Base-by-base conservation (phyloP, 2,329 filamentous ascomycete genomes). In the Ciborinia camelliae region DNA sequence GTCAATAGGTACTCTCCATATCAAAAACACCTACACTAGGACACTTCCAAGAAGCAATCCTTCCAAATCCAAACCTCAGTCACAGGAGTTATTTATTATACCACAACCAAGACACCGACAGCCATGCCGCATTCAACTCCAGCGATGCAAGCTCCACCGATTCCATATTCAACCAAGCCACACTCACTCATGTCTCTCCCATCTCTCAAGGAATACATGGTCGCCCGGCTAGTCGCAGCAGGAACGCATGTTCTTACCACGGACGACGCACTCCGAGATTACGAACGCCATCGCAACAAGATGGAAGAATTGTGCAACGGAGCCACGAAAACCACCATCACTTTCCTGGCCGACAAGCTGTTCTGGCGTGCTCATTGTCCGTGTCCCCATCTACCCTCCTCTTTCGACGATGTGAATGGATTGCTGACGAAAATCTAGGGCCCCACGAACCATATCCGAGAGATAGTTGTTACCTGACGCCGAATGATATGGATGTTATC, bases 341-440 rank as follows among this genome's bases (percentile, higher is more conserved):
- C 54, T 5, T 57, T 45, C 37, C 43, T 57, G 26, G 26, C 39
- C 1, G 54, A 57, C 9, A 57, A 43, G 18, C 23, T 45, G 26
- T 57, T 57, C 26, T 57, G 54, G 54, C 26, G 7, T 23, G n/a
- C 26, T 45, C 26, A 57, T 39, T 57, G 54, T n/a, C 43, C 15
- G 54, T 57, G 20, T 15, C 14, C 8, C n/a, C 6, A 57, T 23
- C 6, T 12, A 2, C n/a, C 7, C 32, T 53, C 35, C n/a, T n/a
- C n/a, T n/a, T n/a, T 43, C 10, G 8, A 57, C 26, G 30, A 28
- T 30, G 12, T 2, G 3, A 14, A n/a, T n/a, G 20, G 10, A 5
- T 8, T 15, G 15, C 39, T 57, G 20, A 57, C 20, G 12, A 28
- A 32, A 43, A 14, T 7, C 12, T 18, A 57, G 54, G 54, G 54